Evolutionary conservation across 2,329 filamentous ascomycete genomes (phyloP).

Genomic region (Penicillium janthinellum): DNA sequence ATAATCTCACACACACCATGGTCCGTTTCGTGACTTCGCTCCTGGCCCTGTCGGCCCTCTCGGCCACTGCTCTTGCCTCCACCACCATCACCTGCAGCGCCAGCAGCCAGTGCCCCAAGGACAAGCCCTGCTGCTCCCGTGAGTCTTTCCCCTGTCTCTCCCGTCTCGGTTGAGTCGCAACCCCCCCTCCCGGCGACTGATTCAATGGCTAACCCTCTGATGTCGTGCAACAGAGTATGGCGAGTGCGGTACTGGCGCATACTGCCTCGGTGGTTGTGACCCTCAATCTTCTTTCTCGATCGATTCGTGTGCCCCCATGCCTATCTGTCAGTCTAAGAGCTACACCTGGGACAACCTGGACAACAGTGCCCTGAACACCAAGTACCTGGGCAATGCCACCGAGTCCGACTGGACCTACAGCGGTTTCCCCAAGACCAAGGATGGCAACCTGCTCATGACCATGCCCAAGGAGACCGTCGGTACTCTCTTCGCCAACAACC

Average conservation of each 20-base stretch:
- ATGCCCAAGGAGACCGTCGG: conserved; percentile 86
- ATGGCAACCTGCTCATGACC: conserved; percentile 76
- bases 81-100: conserved; percentile 40
- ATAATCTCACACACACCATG: conserved; percentile 31
- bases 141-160: conserved; percentile 45
- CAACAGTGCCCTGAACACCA: conserved; percentile 68
- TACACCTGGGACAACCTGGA: conserved; percentile 75
- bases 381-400: conserved; percentile 82
- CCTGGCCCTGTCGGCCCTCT: conserved; percentile 41
- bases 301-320: conserved; percentile 81
- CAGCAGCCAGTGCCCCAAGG: conserved; percentile 66
- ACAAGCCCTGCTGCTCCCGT: conserved; percentile 79
- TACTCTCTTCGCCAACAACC: conserved; percentile 79
- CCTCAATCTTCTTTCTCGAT: conserved; percentile 79
- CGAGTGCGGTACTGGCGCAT: conserved; percentile 89
- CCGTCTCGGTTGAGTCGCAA: neutral
- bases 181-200: neutral
- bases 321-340: conserved; percentile 73
- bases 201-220: conserved; percentile 10
- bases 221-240: conserved; percentile 70
- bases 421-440: conserved; percentile 65
- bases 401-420: conserved; percentile 86
- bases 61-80: conserved; percentile 36
- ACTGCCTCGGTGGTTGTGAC: conserved; percentile 94
- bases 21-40: conserved; percentile 39